phyloP scores from a whole-genome alignment of 139 green algal genomes.

The Tetradesmus obliquus region DNA sequence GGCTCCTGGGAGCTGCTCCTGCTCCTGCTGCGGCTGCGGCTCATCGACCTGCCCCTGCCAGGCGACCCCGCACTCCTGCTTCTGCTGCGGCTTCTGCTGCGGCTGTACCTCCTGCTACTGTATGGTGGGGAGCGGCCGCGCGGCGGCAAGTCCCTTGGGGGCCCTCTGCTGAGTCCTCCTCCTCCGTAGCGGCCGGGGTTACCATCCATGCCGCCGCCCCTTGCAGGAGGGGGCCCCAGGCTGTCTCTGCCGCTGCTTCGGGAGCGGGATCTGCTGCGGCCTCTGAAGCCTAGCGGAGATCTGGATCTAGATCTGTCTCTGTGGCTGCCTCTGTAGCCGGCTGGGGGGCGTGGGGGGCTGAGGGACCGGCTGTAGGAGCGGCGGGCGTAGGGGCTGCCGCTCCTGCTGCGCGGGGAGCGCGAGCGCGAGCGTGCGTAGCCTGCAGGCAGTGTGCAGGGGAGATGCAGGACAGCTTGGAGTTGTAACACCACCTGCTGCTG shows the following conservation, averaged over 20 bases:
- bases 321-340: not conserved
- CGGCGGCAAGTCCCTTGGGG: not conserved
- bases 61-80: not conserved
- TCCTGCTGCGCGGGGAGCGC: not conserved
- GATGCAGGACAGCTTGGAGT: not conserved
- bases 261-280: not conserved
- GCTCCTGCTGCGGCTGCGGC: not conserved
- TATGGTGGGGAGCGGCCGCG: not conserved
- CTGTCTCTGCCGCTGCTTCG: not conserved
- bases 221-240: not conserved
- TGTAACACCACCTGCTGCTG: not conserved
- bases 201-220: not conserved
- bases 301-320: not conserved
- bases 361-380: not conserved
- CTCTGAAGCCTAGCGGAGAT: not conserved
- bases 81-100: not conserved
- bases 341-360: not conserved
- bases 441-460: not conserved
- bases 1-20: conserved; percentile 4
- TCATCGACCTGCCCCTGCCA: not conserved
- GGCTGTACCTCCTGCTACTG: not conserved
- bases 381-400: not conserved
- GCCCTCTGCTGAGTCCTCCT: not conserved
- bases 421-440: not conserved
- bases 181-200: not conserved